A percentile compares a stretch with the other conserved stretches of the same genome.
Evolutionary conservation across 2,329 filamentous ascomycete species (phyloP).

Genomic region (Coleophoma crateriformis): DNA sequence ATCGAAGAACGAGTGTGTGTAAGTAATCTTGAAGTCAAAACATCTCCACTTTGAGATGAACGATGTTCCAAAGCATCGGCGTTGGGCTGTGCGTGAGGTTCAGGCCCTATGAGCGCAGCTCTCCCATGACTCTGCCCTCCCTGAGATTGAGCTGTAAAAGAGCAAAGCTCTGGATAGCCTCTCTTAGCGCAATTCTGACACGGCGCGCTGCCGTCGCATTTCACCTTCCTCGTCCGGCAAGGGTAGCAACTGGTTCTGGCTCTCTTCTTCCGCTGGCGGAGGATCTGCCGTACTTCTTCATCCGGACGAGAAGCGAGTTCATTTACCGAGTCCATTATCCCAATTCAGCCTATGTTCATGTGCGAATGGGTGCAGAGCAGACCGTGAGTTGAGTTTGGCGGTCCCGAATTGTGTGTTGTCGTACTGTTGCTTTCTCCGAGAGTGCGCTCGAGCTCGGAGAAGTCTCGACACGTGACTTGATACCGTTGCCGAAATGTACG

Average conservation of each 20-base stretch:
- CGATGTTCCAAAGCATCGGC: not conserved
- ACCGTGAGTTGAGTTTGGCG: too few relatives aligned
- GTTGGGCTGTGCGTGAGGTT: not conserved
- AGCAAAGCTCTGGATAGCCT: slow-evolving; percentile 55
- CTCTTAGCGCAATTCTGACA: slow-evolving; percentile 60
- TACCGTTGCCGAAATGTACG: too few relatives aligned
- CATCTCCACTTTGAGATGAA: not conserved
- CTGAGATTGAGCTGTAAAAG: slow-evolving; percentile 31
- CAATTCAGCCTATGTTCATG: too few relatives aligned
- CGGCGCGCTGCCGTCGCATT: slow-evolving; percentile 59
- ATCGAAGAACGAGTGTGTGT: too few relatives aligned
- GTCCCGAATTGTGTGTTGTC: too few relatives aligned
- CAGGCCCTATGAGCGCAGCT: not conserved
- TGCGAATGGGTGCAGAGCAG: too few relatives aligned
- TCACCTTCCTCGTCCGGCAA: slow-evolving; percentile 58
- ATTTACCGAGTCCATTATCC: too few relatives aligned
- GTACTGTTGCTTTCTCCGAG: too few relatives aligned
- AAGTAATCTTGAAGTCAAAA: not conserved
- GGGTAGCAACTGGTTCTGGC: slow-evolving; percentile 43
- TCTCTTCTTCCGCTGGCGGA: not conserved
- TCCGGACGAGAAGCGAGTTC: too few relatives aligned
- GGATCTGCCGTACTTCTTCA: not conserved
- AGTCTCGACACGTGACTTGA: too few relatives aligned
- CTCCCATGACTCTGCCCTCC: not conserved
- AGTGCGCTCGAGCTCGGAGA: too few relatives aligned